Evolutionary conservation across 2,329 filamentous ascomycete genomes (phyloP).

Genomic region (Alternaria hordeiaustralica): DNA sequence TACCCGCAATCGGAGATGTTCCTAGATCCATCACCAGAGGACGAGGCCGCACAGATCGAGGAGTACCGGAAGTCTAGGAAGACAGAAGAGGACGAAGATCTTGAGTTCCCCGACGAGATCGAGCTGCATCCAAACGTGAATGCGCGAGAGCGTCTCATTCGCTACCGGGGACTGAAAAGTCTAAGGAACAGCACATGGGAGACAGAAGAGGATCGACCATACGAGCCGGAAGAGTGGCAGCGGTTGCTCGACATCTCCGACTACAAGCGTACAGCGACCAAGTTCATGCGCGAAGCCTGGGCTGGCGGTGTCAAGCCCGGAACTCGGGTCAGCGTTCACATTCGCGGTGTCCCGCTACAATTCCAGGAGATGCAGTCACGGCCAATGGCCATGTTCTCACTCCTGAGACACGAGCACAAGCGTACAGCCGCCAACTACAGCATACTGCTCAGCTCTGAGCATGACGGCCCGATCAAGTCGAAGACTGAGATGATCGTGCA

Average conservation of each 20-base stretch:
- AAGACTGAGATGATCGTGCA: conserved; percentile 94
- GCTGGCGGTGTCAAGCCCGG: conserved; percentile 87
- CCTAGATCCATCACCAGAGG: conserved; percentile 76
- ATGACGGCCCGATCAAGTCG: conserved; percentile 78
- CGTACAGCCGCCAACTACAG: conserved; percentile 84
- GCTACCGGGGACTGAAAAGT: conserved; percentile 92
- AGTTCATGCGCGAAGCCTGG: conserved; percentile 79
- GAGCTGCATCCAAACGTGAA: conserved; percentile 88
- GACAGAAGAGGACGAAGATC: conserved; percentile 84
- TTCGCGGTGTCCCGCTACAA: conserved; percentile 65
- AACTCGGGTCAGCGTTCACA: conserved; percentile 79
- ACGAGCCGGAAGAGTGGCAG: conserved; percentile 90
- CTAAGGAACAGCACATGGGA: conserved; percentile 88
- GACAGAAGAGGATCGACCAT: conserved; percentile 81
- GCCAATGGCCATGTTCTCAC: conserved; percentile 80
- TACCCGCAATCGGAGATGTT: conserved; percentile 96
- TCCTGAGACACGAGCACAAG: conserved; percentile 95
- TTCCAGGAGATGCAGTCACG: conserved; percentile 61
- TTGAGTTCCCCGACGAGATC: conserved; percentile 96
- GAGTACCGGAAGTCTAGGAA: conserved; percentile 80
- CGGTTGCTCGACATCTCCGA: conserved; percentile 86
- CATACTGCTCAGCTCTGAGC: conserved; percentile 81
- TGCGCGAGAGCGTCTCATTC: conserved; percentile 81
- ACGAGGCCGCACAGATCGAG: conserved; percentile 81
- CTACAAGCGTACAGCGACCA: conserved; percentile 82